Conservation (phyloP, 1,139 yeast genomes). For the Diutina rugosa region DNA sequence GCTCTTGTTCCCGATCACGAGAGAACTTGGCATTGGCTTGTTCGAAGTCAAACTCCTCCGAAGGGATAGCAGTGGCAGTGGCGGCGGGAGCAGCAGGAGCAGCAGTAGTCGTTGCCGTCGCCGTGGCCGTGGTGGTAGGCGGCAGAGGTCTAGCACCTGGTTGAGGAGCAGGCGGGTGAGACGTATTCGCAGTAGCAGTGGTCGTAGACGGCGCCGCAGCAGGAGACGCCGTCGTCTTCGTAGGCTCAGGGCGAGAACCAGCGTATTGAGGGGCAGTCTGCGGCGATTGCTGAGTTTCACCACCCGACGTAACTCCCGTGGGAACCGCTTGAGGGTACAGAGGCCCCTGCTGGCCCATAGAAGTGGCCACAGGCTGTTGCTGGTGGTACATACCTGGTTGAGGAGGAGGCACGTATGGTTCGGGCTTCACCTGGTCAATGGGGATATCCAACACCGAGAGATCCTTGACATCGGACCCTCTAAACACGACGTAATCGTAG, state of each 20-base stretch:
- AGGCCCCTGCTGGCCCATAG: background rate
- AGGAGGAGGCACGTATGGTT: slow-evolving; percentile 4
- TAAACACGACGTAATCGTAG: slow-evolving; percentile 71
- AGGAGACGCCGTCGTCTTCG: slow-evolving; percentile 1
- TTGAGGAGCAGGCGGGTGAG: background rate
- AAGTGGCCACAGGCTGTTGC: background rate
- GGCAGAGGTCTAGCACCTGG: background rate
- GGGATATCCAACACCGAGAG: slow-evolving; percentile 68
- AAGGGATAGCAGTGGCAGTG: background rate
- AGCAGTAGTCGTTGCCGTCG: background rate
- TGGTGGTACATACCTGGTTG: background rate
- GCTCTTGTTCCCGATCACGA: slow-evolving; percentile 9
- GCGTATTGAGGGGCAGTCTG: slow-evolving; percentile 1
- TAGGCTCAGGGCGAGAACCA: slow-evolving; percentile 3
- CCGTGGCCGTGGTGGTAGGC: background rate
- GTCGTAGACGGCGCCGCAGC: slow-evolving; percentile 1
- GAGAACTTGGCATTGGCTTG: slow-evolving; percentile 54
- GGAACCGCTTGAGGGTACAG: background rate
- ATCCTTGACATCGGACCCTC: slow-evolving; percentile 90
- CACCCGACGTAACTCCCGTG: background rate
- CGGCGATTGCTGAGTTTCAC: background rate
- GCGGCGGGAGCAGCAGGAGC: background rate
- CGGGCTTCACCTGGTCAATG: slow-evolving; percentile 38
- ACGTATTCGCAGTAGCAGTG: background rate
- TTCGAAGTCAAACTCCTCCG: slow-evolving; percentile 42